Evolutionary conservation across 768 basidiomycete genomes (phyloP), one percentile per base, ranked within the genome.

Genomic region (Lactarius akahatsu): DNA sequence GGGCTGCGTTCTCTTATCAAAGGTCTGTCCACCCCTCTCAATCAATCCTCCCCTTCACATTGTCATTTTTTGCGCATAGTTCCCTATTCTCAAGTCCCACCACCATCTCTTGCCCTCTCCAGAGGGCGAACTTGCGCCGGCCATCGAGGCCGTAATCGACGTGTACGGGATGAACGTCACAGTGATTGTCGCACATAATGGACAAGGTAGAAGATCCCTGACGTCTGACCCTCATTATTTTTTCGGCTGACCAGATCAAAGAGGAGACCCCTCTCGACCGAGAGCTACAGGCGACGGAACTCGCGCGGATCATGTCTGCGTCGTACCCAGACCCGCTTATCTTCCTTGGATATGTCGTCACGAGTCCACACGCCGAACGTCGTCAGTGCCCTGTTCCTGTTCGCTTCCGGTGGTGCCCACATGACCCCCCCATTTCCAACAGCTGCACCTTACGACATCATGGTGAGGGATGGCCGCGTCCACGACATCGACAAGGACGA

Each of bases 231-330:
- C 13, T 23, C 23, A 16, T 30, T 20, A 28, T 34, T 38, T 45
- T 38, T 45, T 36, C 59, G 45, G 62, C 56, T 23, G 20, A 26
- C 50, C 38, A 11, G 16, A 18, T 47, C 20, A 28, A 73, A 92
- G 94, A 96, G 83, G 91, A 95, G 74, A 92, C 94, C 57, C 84
- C 89, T 0, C 75, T 94, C n/a, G 94, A 96, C 74, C 84, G 94
- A 64, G 90, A 95, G 73, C 77, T 96, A 32, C 94, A 96, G 72
- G 89, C 90, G 61, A 86, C 75, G 28, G 92, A 89, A 72, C 79
- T 96, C 61, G 94, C 89, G 2, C 81, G 88, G 43, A 88, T 96
- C 57, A 92, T 95, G 86, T 78, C 85, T 0, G 80, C 80, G 26
- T 78, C 85, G 7, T 85, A 89, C 64, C 89, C 89, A 26, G 77